These are phyloP conservation scores for Pythium aphanidermatum DNA, from an alignment of 352 stramenopile genomes.

Conservation along the genomic window DNA sequence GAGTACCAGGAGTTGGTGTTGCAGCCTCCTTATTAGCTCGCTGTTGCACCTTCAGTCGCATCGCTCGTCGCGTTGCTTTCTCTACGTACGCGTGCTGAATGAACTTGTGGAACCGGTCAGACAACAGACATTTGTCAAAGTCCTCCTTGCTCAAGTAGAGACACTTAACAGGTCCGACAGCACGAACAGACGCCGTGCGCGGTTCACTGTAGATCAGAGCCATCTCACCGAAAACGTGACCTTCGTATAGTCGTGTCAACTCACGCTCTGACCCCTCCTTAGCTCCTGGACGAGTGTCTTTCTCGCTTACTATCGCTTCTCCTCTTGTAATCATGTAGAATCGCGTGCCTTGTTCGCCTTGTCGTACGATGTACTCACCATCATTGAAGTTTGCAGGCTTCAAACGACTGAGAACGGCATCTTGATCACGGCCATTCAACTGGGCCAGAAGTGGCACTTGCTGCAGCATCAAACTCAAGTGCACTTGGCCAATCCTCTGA, in stretches of 20 bases:
- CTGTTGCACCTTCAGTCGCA: conserved; percentile 71
- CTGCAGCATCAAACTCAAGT: conserved; percentile 85
- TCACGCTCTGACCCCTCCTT: conserved; percentile 45
- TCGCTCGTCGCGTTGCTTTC: conserved; percentile 75
- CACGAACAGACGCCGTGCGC: conserved; percentile 74
- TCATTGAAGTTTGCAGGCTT: conserved; percentile 79
- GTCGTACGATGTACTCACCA: conserved; percentile 86
- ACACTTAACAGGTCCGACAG: conserved; percentile 75
- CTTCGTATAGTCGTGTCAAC: conserved; percentile 79
- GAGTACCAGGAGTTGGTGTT: conserved; percentile 17
- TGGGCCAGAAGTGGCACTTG: conserved; percentile 74
- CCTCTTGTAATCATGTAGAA: conserved; percentile 90
- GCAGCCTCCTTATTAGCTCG: conserved; percentile 25
- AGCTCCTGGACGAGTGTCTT: conserved; percentile 24
- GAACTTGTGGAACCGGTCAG: conserved; percentile 80
- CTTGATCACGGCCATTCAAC: conserved; percentile 65
- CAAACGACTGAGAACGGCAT: conserved; percentile 76
- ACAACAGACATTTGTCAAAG: conserved; percentile 82
- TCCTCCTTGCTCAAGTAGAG: conserved; percentile 84
- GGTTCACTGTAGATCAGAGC: conserved; percentile 85
- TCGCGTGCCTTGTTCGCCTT: conserved; percentile 80
- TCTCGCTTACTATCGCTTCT: conserved; percentile 78
- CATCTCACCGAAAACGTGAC: conserved; percentile 88
- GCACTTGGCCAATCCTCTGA: conserved; percentile 79
- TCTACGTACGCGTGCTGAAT: conserved; percentile 85